Evolutionary conservation across 2,329 filamentous ascomycete genomes (phyloP).

Genomic region (Pestalotiopsis sp.): DNA sequence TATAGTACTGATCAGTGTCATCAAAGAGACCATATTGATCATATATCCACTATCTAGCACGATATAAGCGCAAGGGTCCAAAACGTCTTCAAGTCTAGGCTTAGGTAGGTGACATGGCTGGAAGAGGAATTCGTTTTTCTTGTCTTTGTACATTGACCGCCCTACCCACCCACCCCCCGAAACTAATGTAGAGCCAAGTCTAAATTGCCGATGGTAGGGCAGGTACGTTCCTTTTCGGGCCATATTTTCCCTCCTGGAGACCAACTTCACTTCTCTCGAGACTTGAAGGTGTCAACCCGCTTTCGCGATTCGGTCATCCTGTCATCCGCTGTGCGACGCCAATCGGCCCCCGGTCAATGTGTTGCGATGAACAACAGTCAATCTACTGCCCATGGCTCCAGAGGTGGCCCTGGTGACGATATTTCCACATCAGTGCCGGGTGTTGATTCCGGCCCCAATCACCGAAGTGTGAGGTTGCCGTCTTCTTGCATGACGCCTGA

Average conservation of each 20-base stretch:
- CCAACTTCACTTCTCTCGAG: background rate
- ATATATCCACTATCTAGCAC: background rate
- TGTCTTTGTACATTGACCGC: too few species aligned
- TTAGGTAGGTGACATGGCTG: too few species aligned
- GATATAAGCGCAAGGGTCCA: too few species aligned
- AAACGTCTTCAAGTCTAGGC: too few species aligned
- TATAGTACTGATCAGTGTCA: background rate
- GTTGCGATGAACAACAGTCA: background rate
- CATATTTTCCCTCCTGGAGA: background rate
- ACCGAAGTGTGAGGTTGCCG: background rate
- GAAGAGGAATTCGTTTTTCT: too few species aligned
- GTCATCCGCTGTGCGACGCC: background rate
- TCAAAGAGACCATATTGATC: background rate
- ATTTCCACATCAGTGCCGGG: background rate
- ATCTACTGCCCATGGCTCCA: background rate
- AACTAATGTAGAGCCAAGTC: too few species aligned
- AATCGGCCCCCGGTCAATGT: background rate
- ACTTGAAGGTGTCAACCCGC: background rate
- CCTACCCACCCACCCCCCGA: too few species aligned
- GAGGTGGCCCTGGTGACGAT: background rate
- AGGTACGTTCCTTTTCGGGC: too few species aligned
- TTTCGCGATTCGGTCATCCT: background rate
- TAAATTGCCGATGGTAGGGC: too few species aligned
- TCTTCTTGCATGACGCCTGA: background rate
- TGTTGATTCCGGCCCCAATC: background rate